These are phyloP conservation scores for Nannochloropsis granulata DNA, from an alignment of 108 stramenopile species.

Conservation along the genomic window DNA sequence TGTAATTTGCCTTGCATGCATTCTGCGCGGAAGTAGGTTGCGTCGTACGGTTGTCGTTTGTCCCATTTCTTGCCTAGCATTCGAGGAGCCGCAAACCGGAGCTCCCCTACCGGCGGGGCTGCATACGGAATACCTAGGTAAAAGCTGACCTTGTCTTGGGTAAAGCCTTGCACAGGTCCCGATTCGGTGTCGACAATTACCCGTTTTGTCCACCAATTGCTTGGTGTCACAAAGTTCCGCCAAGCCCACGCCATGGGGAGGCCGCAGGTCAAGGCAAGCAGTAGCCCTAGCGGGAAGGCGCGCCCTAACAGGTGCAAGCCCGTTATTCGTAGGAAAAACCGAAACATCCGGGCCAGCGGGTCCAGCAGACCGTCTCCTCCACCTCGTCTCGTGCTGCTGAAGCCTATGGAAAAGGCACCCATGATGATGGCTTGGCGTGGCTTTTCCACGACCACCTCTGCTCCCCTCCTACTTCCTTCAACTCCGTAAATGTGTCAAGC, in stretches of 20 bases:
- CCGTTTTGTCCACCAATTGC: background rate
- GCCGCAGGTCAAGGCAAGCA: background rate
- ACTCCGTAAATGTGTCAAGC: too few species aligned
- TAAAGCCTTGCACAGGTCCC: slow-evolving; percentile 8
- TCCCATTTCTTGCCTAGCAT: slow-evolving; percentile 6
- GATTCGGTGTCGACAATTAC: slow-evolving; percentile 4
- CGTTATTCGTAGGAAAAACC: background rate
- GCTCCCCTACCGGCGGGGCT: slow-evolving; percentile 26
- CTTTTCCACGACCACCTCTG: too few species aligned
- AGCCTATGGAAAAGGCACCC: too few species aligned
- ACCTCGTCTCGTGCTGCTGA: background rate
- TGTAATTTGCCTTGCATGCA: slow-evolving; percentile 16
- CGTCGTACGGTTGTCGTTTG: background rate
- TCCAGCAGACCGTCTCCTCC: background rate
- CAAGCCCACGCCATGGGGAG: background rate
- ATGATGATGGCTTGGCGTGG: too few species aligned
- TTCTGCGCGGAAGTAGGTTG: slow-evolving; percentile 23
- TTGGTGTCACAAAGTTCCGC: background rate
- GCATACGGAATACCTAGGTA: slow-evolving; percentile 38
- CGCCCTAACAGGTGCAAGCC: background rate
- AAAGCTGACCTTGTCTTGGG: background rate
- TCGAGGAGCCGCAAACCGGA: slow-evolving; percentile 32
- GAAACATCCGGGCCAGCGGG: background rate
- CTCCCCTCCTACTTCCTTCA: too few species aligned
- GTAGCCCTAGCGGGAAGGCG: background rate